These are phyloP conservation scores for Bryum argenteum DNA, from an alignment of 225 moss, liverwort and hornwort species.

Conservation along the genomic window DNA sequence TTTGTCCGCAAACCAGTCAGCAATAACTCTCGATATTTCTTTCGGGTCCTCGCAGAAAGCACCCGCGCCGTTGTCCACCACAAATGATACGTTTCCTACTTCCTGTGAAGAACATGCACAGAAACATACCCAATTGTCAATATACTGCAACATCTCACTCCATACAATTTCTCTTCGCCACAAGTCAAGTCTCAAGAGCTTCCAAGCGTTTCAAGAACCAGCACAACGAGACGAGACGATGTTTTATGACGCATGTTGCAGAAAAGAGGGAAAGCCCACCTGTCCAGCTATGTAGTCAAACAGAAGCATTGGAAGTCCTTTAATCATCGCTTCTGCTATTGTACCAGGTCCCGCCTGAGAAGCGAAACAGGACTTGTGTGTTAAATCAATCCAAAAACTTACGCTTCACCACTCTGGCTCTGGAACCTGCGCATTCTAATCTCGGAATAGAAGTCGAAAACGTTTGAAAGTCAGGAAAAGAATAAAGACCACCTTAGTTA, in stretches of 20 bases:
- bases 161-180: not conserved
- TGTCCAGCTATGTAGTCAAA: constrained; percentile 94
- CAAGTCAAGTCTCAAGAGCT: not conserved
- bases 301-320: constrained; percentile 85
- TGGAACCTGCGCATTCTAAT: not conserved
- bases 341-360: constrained; percentile 92
- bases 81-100: constrained; percentile 94
- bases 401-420: not conserved
- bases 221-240: not conserved
- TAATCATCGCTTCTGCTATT: constrained; percentile 94
- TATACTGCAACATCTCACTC: not conserved
- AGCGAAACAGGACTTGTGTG: constrained; percentile 1
- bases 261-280: constrained; percentile 36
- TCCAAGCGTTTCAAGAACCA: not conserved
- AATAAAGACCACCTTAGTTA: constrained; percentile 64
- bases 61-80: constrained; percentile 86
- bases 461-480: not conserved
- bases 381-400: not conserved
- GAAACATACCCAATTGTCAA: not conserved
- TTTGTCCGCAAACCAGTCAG: constrained; percentile 86
- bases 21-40: constrained; percentile 71
- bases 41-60: constrained; percentile 80
- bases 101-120: constrained; percentile 54
- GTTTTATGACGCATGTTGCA: not conserved
- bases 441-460: not conserved